Percentiles rank a stretch among this genome's conserved stretches.
phyloP scores from a whole-genome alignment of 306 rosid genomes.

The Prunus campanulata region DNA sequence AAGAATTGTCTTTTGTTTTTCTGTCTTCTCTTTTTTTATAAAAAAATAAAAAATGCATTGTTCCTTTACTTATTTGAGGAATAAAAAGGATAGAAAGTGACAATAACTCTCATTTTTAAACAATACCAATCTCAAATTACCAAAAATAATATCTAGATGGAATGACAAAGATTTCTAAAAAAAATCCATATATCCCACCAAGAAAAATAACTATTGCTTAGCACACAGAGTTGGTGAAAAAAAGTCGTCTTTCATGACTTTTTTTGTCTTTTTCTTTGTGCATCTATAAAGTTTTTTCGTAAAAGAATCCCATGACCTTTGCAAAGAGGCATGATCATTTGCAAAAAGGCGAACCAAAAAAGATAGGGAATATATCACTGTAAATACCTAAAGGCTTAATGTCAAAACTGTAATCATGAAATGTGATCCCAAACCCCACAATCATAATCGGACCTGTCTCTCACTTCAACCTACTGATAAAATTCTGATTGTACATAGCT shows the following conservation, averaged over 20 bases:
- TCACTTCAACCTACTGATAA: too few species aligned
- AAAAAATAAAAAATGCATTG: not conserved
- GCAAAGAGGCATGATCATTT: not conserved
- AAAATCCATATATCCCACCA: not conserved
- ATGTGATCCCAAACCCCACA: constrained; percentile 13
- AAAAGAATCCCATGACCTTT: constrained; percentile 18
- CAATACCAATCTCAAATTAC: not conserved
- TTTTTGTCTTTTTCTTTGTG: not conserved
- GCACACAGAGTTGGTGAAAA: too few species aligned
- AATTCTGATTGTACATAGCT: not conserved
- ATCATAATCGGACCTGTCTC: not conserved
- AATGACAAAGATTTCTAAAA: not conserved
- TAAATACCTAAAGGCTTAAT: not conserved
- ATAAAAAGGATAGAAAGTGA: not conserved
- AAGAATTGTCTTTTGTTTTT: not conserved
- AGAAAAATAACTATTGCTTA: not conserved
- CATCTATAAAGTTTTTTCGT: not conserved
- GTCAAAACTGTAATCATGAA: constrained; percentile 19
- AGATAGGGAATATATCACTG: not conserved
- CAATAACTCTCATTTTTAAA: not conserved
- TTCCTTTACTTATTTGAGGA: not conserved
- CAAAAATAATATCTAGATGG: too few species aligned
- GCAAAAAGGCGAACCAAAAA: constrained; percentile 8
- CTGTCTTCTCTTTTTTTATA: not conserved
- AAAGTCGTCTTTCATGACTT: constrained; percentile 2